These are phyloP conservation scores for Mesembryanthemum crystallinum DNA, from an alignment of 148 eudicot genomes.

Conservation along the genomic window DNA sequence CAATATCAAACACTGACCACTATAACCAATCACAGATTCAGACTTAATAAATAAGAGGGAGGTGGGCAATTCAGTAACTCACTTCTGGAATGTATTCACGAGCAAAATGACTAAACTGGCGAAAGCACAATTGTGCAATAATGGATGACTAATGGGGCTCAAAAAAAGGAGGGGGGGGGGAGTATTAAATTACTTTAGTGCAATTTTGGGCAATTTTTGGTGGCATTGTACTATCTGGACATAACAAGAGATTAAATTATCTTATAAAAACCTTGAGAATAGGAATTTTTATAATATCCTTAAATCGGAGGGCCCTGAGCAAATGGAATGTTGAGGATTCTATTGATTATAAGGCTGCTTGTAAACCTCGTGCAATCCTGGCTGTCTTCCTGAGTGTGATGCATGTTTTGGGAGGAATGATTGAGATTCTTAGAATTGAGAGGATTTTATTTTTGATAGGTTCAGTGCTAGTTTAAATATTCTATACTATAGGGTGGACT, in stretches of 20 bases:
- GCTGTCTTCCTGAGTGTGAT: neutral
- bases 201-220: neutral
- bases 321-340: neutral
- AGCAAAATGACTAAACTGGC: too few relatives aligned
- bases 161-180: neutral
- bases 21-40: too few relatives aligned
- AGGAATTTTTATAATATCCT: neutral
- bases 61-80: too few relatives aligned
- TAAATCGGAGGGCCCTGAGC: neutral
- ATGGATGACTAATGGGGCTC: neutral
- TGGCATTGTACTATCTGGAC: too few relatives aligned
- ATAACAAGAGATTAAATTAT: too few relatives aligned
- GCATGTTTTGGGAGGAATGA: neutral
- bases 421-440: neutral
- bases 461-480: too few relatives aligned
- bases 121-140: too few relatives aligned
- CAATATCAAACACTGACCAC: neutral
- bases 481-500: neutral
- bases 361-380: neutral
- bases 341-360: neutral
- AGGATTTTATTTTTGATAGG: neutral
- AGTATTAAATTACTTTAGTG: neutral
- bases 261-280: neutral
- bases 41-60: too few relatives aligned
- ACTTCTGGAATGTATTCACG: neutral